Percentiles rank a stretch among this genome's conserved stretches.
Evolutionary conservation across 495 filamentous ascomycete species (phyloP).

Genomic region (Platismatia glauca): DNA sequence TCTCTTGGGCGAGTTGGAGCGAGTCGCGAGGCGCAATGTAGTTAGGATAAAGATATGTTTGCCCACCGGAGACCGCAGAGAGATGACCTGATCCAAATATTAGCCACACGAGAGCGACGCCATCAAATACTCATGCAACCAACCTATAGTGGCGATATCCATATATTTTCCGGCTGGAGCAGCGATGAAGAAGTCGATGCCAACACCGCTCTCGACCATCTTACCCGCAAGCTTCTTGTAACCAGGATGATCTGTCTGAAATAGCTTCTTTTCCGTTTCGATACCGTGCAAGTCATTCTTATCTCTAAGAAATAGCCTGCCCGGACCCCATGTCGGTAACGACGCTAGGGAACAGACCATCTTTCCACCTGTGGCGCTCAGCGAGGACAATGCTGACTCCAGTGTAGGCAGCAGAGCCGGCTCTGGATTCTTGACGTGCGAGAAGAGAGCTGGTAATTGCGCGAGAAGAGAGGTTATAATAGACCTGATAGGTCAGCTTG

Average conservation of each 20-base stretch:
- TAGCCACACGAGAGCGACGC: background rate
- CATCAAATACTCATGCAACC: background rate
- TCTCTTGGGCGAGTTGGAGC: slow-evolving; percentile 72
- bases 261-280: slow-evolving; percentile 86
- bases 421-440: slow-evolving; percentile 77
- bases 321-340: slow-evolving; percentile 84
- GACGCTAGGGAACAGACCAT: slow-evolving; percentile 78
- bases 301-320: slow-evolving; percentile 72
- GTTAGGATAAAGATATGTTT: slow-evolving; percentile 92
- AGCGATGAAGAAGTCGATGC: slow-evolving; percentile 88
- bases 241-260: slow-evolving; percentile 76
- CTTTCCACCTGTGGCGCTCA: slow-evolving; percentile 83
- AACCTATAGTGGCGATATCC: slow-evolving; percentile 89
- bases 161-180: slow-evolving; percentile 82
- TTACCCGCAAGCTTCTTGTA: slow-evolving; percentile 78
- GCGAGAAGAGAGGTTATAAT: slow-evolving; percentile 79
- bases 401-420: slow-evolving; percentile 77
- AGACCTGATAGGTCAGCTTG: slow-evolving; percentile 35
- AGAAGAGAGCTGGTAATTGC: slow-evolving; percentile 74
- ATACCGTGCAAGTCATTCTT: slow-evolving; percentile 77
- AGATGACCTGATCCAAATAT: slow-evolving; percentile 31
- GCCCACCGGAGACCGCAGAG: slow-evolving; percentile 70
- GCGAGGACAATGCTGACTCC: slow-evolving; percentile 67
- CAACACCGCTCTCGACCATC: slow-evolving; percentile 80
- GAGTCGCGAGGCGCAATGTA: slow-evolving; percentile 82